A percentile compares a stretch with the other conserved stretches of the same genome.
Evolutionary conservation across 2,329 filamentous ascomycete genomes (phyloP).

Genomic region (Fusarium domesticum): DNA sequence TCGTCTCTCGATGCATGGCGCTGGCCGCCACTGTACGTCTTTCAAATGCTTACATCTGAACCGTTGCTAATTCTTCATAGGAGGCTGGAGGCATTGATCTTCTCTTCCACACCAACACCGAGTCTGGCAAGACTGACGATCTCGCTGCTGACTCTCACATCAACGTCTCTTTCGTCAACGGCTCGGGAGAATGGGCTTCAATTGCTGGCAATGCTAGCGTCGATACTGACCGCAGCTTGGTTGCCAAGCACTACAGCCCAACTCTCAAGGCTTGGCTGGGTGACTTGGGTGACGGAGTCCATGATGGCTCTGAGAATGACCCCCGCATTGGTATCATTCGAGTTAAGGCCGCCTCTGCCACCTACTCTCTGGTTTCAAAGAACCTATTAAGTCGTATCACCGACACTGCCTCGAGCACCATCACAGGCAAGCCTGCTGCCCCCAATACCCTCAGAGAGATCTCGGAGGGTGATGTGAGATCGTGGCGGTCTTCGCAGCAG

Average conservation of each 20-base stretch:
- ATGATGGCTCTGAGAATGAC: conserved; percentile 78
- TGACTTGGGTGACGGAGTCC: conserved; percentile 76
- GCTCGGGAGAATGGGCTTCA: conserved; percentile 79
- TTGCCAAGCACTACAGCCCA: conserved; percentile 73
- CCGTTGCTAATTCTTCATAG: conserved; percentile 39
- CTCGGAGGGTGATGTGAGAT: conserved; percentile 60
- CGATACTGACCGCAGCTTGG: conserved; percentile 63
- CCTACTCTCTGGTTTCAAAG: conserved; percentile 65
- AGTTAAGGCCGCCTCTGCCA: conserved; percentile 68
- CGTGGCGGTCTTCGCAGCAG: conserved; percentile 45
- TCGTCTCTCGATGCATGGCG: conserved; percentile 85
- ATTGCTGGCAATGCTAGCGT: conserved; percentile 71
- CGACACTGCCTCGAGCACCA: conserved; percentile 71
- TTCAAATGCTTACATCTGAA: background rate
- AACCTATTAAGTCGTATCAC: conserved; percentile 61
- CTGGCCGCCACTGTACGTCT: conserved; percentile 70
- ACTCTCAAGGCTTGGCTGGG: conserved; percentile 81
- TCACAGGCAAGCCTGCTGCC: conserved; percentile 67
- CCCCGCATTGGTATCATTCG: conserved; percentile 80
- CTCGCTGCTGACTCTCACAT: conserved; percentile 68
- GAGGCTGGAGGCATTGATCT: conserved; percentile 76
- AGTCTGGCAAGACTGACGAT: conserved; percentile 84
- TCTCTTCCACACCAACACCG: conserved; percentile 88
- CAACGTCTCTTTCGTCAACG: conserved; percentile 78
- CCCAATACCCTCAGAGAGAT: conserved; percentile 78